Evolutionary conservation across 2,329 filamentous ascomycete genomes (phyloP).

Genomic region (Colletotrichum kahawae): DNA sequence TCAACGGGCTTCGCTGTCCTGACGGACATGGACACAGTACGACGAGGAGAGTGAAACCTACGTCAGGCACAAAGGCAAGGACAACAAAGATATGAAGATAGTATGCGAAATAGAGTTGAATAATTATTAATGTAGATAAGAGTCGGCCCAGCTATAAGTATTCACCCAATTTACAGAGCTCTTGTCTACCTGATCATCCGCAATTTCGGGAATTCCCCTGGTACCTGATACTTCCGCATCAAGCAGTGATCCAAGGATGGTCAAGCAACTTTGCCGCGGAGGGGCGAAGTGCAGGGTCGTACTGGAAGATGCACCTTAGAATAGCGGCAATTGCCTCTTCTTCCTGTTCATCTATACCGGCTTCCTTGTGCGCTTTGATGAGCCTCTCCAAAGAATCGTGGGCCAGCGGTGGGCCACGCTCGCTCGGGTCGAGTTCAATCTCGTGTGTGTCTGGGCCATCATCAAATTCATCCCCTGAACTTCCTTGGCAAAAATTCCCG

Average conservation of each 20-base stretch:
- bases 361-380: neutral
- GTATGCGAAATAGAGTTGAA: neutral
- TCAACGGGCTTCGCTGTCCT: neutral
- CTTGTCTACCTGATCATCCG: too few species aligned
- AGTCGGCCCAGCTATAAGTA: neutral
- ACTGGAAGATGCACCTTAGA: neutral
- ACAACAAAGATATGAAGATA: neutral
- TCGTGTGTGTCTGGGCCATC: neutral
- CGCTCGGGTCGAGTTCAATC: neutral
- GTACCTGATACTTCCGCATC: too few species aligned
- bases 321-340: neutral
- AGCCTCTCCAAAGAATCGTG: slow-evolving; percentile 1
- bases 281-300: neutral
- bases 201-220: too few species aligned
- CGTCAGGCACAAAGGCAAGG: neutral
- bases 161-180: neutral
- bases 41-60: neutral
- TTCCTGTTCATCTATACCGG: neutral
- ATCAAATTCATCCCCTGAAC: neutral
- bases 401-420: neutral
- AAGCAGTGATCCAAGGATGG: neutral
- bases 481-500: neutral
- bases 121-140: neutral
- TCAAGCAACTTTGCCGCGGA: neutral
- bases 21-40: neutral